Percentiles rank a stretch among this genome's conserved stretches.
phyloP scores from a whole-genome alignment of 306 rosid species.

The Alnus rubra region DNA sequence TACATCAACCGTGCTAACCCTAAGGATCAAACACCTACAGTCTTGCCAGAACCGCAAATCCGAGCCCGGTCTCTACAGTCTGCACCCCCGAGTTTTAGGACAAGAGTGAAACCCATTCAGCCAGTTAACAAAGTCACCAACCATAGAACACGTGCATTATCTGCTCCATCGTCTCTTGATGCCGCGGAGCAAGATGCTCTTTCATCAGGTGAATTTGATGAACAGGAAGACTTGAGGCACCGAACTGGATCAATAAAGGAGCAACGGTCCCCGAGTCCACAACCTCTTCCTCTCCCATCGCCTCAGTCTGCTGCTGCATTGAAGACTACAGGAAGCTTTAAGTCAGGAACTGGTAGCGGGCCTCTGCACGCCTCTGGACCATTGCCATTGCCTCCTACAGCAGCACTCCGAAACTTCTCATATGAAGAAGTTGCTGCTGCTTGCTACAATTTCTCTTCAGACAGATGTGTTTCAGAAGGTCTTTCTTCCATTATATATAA shows the following conservation, averaged over 20 bases:
- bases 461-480: conserved; percentile 80
- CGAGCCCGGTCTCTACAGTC: conserved; percentile 75
- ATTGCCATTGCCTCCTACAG: conserved; percentile 85
- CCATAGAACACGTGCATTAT: conserved; percentile 67
- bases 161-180: conserved; percentile 95
- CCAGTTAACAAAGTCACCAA: conserved; percentile 44
- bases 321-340: conserved; percentile 74
- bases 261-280: conserved; percentile 64
- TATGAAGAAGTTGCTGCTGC: conserved; percentile 80
- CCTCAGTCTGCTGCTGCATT: conserved; percentile 54
- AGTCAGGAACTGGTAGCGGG: conserved; percentile 64
- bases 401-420: conserved; percentile 59
- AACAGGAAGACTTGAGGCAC: conserved; percentile 67
- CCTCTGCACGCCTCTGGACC: conserved; percentile 79
- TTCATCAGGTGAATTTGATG: conserved; percentile 65
- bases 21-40: conserved; percentile 59
- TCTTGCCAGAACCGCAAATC: conserved; percentile 76
- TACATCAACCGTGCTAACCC: conserved; percentile 46
- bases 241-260: conserved; percentile 62
- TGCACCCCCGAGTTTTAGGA: conserved; percentile 97
- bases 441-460: conserved; percentile 82
- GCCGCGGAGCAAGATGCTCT: conserved; percentile 83
- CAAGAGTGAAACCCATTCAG: conserved; percentile 82
- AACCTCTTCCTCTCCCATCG: conserved; percentile 97
- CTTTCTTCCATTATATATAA: conserved; percentile 80